A percentile compares a stretch with the other conserved stretches of the same genome.
phyloP scores from a whole-genome alignment of 169 alveolate genomes.

The Eimeria tenella region DNA sequence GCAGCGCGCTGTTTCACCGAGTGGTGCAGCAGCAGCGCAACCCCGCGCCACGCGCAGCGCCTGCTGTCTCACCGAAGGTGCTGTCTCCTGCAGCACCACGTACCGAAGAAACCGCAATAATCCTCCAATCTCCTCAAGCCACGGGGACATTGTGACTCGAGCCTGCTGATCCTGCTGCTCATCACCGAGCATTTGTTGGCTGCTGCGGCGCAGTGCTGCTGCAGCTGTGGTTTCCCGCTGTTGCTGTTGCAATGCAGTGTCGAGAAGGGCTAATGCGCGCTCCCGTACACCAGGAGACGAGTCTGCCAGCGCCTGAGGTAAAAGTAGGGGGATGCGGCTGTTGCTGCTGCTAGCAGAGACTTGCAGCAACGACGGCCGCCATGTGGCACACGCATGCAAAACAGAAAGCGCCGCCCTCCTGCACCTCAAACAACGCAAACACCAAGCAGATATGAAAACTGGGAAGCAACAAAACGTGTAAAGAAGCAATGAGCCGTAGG shows the following conservation, averaged over 20 bases:
- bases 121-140: conserved; percentile 64
- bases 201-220: conserved; percentile 25
- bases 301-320: conserved; percentile 70
- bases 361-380: conserved; percentile 68
- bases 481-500: not conserved
- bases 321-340: conserved; percentile 25
- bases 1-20: conserved; percentile 66
- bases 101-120: conserved; percentile 60
- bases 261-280: conserved; percentile 60
- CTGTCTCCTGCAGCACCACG: conserved; percentile 64
- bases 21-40: conserved; percentile 66
- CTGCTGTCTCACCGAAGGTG: conserved; percentile 66
- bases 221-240: conserved; percentile 42
- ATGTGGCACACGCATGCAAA: conserved; percentile 48
- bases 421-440: not conserved
- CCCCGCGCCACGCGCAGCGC: conserved; percentile 67
- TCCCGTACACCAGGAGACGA: conserved; percentile 61
- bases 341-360: not conserved
- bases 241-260: conserved; percentile 63
- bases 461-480: not conserved
- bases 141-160: conserved; percentile 24
- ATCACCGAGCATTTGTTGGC: conserved; percentile 31
- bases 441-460: not conserved
- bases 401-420: conserved; percentile 62
- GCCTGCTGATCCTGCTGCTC: conserved; percentile 18